Conservation (phyloP, 2,329 filamentous ascomycete genomes). For the Lasiodiplodia gonubiensis region DNA sequence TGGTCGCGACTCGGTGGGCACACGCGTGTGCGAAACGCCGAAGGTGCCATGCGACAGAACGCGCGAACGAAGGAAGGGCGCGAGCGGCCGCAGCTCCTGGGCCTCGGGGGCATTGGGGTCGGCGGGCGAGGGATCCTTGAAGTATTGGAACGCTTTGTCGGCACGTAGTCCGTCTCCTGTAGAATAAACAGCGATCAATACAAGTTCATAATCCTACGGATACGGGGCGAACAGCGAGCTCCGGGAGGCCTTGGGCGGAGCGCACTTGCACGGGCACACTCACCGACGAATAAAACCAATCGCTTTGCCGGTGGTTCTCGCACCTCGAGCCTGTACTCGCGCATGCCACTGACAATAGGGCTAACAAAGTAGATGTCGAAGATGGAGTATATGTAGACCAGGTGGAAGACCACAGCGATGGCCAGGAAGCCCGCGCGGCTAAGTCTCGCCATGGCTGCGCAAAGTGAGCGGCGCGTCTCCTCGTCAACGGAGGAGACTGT, state of each 20-base stretch:
- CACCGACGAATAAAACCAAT: constrained; percentile 90
- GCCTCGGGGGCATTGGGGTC: constrained; percentile 61
- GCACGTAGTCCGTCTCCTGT: constrained; percentile 87
- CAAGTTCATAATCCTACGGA: not conserved
- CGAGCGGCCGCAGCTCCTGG: constrained; percentile 76
- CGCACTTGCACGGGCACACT: constrained; percentile 26
- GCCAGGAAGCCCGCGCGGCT: constrained; percentile 71
- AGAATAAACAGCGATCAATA: not conserved
- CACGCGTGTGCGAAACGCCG: constrained; percentile 93
- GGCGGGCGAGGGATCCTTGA: constrained; percentile 79
- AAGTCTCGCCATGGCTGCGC: constrained; percentile 25
- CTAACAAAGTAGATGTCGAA: constrained; percentile 99
- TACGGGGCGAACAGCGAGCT: not conserved
- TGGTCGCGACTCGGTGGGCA: constrained; percentile 94
- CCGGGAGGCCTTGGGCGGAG: not conserved
- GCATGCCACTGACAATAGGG: constrained; percentile 96
- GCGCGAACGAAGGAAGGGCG: constrained; percentile 88
- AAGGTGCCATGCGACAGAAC: constrained; percentile 92
- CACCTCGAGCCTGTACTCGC: constrained; percentile 73
- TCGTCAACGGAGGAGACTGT: constrained; percentile 2
- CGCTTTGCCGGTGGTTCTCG: constrained; percentile 82
- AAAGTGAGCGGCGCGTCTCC: constrained; percentile 24
- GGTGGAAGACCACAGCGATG: constrained; percentile 88
- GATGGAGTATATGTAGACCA: constrained; percentile 93
- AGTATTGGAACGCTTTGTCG: constrained; percentile 95